Base-by-base conservation (phyloP, 2,329 filamentous ascomycete genomes). In the Xylariomycetidae sp. region DNA sequence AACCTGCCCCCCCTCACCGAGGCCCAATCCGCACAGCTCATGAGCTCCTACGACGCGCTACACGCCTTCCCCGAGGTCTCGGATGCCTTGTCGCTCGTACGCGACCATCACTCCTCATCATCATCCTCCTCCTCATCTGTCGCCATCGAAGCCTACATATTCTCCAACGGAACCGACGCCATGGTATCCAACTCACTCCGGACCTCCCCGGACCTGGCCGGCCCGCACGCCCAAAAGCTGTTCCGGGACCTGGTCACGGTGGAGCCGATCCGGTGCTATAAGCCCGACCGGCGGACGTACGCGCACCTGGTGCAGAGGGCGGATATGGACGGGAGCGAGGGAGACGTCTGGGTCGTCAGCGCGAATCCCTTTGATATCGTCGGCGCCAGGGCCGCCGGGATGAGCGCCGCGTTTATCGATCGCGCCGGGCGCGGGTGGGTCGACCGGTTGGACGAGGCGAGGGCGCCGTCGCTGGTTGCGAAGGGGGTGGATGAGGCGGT, bases 321-420 rank as follows among this genome's bases (percentile, higher is more conserved):
- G 3, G 70, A 70, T 3, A 72, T 70, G 46, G 45, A 59, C 25
- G 59, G 56, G 1, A 48, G 66, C 13, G 62, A 67, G 42, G 59
- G 53, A 1, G 62, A 71, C 16, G 66, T 87, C 11, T 87, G 82
- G 80, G 57, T 88, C 6, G 69, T 89, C 5, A 83, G 73, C 44
- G 74, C 76, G 2, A 88, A 88, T 51, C 78, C 84, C 3, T 88
- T 88, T 52, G 84, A 88, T 53, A 63, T 83, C 12, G 70, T 79
- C 0, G 84, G 85, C 0, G 79, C 82, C 1, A 68, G 67, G 40
- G 66, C 66, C 2, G 66, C 70, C 5, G 82, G 82, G 0, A 61
- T 87, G 60, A 69, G 72, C 46, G 72, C 77, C 16, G 76, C 70
- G 10, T 88, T 80, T 77, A 72, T 88, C 5, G 80, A 87, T 59